These are phyloP conservation scores for Chlorella variabilis DNA, from an alignment of 163 green algal genomes.

Conservation along the genomic window DNA sequence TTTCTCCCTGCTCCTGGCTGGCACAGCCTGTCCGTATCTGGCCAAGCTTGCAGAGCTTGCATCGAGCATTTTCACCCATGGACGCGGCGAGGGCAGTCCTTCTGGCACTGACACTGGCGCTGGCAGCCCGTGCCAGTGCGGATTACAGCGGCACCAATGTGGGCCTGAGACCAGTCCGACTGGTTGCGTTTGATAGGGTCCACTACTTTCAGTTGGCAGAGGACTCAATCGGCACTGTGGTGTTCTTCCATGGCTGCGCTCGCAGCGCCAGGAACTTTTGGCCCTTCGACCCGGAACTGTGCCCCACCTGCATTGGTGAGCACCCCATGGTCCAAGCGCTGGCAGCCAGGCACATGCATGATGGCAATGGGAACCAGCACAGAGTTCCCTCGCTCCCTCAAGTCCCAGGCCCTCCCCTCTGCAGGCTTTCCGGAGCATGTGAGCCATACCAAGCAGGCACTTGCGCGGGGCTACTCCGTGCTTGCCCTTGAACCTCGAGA, in stretches of 20 bases:
- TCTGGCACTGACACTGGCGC: neutral
- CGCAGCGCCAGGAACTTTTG: conserved; percentile 22
- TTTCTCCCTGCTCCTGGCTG: too few relatives aligned
- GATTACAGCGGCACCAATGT: neutral
- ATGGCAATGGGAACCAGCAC: neutral
- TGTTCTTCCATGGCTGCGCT: conserved; percentile 32
- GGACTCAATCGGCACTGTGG: conserved; percentile 5
- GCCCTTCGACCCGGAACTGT: neutral
- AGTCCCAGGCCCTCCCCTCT: neutral
- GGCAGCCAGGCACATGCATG: neutral
- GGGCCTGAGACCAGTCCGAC: neutral
- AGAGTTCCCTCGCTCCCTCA: neutral
- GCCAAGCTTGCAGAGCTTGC: too few relatives aligned
- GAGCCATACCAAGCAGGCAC: conserved; percentile 29
- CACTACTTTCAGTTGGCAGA: conserved; percentile 34
- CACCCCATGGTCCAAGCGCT: too few relatives aligned
- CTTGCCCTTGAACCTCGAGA: conserved; percentile 24
- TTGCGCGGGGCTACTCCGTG: conserved; percentile 23
- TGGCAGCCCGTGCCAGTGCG: neutral
- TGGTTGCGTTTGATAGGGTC: neutral
- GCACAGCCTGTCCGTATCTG: too few relatives aligned
- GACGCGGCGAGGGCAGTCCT: too few relatives aligned
- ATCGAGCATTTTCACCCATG: too few relatives aligned
- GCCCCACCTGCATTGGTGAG: conserved; percentile 30
- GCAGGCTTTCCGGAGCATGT: conserved; percentile 36